A percentile compares a stretch with the other conserved stretches of the same genome.
Evolutionary conservation across 768 basidiomycete genomes (phyloP).

Genomic region (Pisolithus albus): DNA sequence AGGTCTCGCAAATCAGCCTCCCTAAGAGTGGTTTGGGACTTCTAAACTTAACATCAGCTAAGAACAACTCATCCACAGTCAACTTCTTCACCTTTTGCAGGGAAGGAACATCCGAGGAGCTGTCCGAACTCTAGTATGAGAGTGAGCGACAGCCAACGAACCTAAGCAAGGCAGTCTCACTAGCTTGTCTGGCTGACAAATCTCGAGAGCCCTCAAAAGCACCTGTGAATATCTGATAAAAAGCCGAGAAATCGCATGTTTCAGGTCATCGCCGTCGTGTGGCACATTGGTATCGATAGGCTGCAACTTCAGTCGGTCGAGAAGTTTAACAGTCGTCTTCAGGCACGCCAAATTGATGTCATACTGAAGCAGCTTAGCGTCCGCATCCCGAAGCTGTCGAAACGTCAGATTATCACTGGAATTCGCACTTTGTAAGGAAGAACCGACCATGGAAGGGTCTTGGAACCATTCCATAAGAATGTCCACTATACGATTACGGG

Average conservation of each 20-base stretch:
- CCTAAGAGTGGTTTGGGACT: conserved; percentile 37
- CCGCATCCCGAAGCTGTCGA: conserved; percentile 24
- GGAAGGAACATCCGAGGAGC: conserved; percentile 42
- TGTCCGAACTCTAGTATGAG: conserved; percentile 39
- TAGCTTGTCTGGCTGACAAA: conserved; percentile 40
- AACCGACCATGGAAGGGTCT: conserved; percentile 39
- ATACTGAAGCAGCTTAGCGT: conserved; percentile 34
- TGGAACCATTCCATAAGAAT: conserved; percentile 76
- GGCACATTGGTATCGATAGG: conserved; percentile 44
- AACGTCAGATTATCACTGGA: conserved; percentile 16
- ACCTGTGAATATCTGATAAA: conserved; percentile 73
- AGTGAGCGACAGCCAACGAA: conserved; percentile 2
- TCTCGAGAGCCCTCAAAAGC: conserved; percentile 55
- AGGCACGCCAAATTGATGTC: conserved; percentile 74
- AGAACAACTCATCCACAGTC: background rate
- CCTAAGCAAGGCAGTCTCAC: conserved; percentile 26
- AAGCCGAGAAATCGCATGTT: conserved; percentile 65
- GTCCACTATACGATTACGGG: conserved; percentile 69
- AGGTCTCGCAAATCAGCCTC: conserved; percentile 65
- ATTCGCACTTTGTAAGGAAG: no score
- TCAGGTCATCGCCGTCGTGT: conserved; percentile 53
- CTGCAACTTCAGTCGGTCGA: conserved; percentile 68
- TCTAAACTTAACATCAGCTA: conserved; percentile 28
- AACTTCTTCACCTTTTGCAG: conserved; percentile 34
- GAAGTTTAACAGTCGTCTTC: conserved; percentile 64